Conservation (phyloP, 2,329 filamentous ascomycete species). For the Sporothrix curviconia region DNA sequence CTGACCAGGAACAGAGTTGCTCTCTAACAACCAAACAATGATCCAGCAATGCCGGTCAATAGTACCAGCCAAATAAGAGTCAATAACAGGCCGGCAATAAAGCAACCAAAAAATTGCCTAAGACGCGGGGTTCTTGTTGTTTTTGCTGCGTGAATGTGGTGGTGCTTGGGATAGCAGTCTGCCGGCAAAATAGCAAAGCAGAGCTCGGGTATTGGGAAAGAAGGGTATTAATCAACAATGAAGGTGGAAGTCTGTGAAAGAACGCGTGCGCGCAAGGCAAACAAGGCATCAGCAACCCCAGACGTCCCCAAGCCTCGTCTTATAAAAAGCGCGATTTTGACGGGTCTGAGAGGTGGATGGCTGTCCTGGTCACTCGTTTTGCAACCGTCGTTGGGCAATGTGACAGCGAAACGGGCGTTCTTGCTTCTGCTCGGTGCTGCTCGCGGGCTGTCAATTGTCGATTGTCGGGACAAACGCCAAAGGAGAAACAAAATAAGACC, state of each 20-base stretch:
- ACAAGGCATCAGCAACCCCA: neutral
- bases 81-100: neutral
- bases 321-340: conserved; percentile 1
- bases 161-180: too few species aligned
- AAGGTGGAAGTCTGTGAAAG: neutral
- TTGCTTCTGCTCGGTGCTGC: too few species aligned
- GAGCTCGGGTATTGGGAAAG: neutral
- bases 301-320: neutral
- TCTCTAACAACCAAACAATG: neutral
- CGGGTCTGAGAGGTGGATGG: too few species aligned
- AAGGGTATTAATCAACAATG: neutral
- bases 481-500: neutral
- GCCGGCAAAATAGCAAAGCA: conserved; percentile 1
- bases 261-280: neutral
- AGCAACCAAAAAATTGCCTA: neutral
- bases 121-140: conserved; percentile 2
- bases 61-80: neutral
- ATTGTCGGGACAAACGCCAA: too few species aligned
- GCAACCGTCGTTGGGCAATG: too few species aligned
- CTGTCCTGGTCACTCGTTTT: too few species aligned
- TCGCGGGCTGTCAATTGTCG: too few species aligned
- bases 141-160: neutral
- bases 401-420: too few species aligned
- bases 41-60: neutral
- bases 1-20: too few species aligned